Percentiles rank a stretch among this genome's conserved stretches.
Conservation (phyloP, 2,329 filamentous ascomycete species). For the Penicillium rolfsii region DNA sequence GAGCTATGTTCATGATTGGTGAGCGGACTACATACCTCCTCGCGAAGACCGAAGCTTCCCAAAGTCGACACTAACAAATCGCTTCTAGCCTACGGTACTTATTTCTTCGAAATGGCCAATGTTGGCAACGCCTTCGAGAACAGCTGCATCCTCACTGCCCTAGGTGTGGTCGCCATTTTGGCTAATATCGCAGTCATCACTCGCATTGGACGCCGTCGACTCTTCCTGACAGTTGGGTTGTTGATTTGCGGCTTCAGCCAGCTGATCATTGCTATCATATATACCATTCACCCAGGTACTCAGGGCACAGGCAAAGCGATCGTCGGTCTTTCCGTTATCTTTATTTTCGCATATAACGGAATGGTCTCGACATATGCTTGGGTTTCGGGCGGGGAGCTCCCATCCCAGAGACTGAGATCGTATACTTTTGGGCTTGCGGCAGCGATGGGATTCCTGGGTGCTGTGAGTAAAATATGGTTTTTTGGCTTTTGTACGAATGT, state of each 20-base stretch:
- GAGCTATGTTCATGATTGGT: constrained; percentile 62
- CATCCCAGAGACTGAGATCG: constrained; percentile 59
- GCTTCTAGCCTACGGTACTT: constrained; percentile 56
- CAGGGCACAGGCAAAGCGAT: constrained; percentile 44
- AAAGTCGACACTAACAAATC: not conserved
- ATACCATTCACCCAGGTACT: constrained; percentile 48
- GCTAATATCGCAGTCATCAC: constrained; percentile 59
- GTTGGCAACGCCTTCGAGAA: constrained; percentile 61
- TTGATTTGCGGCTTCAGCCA: constrained; percentile 58
- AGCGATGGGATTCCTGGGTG: constrained; percentile 58
- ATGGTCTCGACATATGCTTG: constrained; percentile 61
- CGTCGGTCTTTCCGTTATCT: constrained; percentile 58
- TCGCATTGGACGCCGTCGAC: constrained; percentile 56
- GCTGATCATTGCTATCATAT: constrained; percentile 58
- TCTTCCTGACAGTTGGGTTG: constrained; percentile 58
- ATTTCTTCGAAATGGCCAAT: constrained; percentile 64
- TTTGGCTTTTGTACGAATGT: not conserved
- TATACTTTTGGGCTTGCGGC: constrained; percentile 62
- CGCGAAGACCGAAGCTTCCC: not conserved
- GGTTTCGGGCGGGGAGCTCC: constrained; percentile 61
- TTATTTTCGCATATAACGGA: constrained; percentile 59
- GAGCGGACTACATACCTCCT: constrained; percentile 20
- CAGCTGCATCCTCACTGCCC: constrained; percentile 57
- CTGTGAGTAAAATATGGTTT: constrained; percentile 32
- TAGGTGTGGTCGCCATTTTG: constrained; percentile 60